These are phyloP conservation scores for Crithidia bombi DNA, from an alignment of 208 protist genomes.

Conservation along the genomic window DNA sequence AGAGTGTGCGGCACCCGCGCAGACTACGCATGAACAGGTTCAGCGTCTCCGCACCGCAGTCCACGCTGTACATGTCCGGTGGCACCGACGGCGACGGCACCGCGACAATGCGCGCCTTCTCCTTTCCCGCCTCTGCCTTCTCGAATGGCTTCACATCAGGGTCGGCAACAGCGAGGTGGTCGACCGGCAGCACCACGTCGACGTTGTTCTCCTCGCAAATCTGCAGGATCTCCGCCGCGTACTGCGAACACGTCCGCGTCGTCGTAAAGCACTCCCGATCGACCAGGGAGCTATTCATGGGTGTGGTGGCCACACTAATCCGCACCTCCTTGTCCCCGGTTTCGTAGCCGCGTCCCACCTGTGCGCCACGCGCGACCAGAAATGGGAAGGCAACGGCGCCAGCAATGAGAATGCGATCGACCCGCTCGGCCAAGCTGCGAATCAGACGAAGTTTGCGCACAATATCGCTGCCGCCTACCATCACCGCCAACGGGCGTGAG, in stretches of 20 bases:
- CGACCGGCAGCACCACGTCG: conserved; percentile 96
- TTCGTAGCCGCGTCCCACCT: conserved; percentile 39
- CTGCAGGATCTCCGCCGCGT: conserved; percentile 86
- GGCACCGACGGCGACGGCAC: conserved; percentile 51
- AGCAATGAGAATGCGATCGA: conserved; percentile 76
- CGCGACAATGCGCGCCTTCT: conserved; percentile 42
- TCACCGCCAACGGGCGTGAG: conserved; percentile 54
- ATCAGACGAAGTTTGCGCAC: conserved; percentile 67
- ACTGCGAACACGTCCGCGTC: conserved; percentile 49
- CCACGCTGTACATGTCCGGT: conserved; percentile 84
- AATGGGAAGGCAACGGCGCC: conserved; percentile 72
- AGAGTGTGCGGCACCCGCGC: conserved; percentile 83
- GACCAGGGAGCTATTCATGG: conserved; percentile 1
- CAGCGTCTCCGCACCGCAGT: conserved; percentile 89
- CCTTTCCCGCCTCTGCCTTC: conserved; percentile 23
- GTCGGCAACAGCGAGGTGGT: conserved; percentile 93
- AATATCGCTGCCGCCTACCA: conserved; percentile 64
- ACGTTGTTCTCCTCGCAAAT: conserved; percentile 93
- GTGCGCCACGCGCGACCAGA: conserved; percentile 59
- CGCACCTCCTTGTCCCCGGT: conserved; percentile 32
- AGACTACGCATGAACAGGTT: conserved; percentile 84
- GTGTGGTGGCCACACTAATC: conserved; percentile 17
- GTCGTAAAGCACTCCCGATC: conserved; percentile 8
- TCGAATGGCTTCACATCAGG: conserved; percentile 3
- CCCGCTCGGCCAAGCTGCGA: conserved; percentile 61